phyloP scores from a whole-genome alignment of 108 stramenopile genomes.

The Conticribra guillardii region DNA sequence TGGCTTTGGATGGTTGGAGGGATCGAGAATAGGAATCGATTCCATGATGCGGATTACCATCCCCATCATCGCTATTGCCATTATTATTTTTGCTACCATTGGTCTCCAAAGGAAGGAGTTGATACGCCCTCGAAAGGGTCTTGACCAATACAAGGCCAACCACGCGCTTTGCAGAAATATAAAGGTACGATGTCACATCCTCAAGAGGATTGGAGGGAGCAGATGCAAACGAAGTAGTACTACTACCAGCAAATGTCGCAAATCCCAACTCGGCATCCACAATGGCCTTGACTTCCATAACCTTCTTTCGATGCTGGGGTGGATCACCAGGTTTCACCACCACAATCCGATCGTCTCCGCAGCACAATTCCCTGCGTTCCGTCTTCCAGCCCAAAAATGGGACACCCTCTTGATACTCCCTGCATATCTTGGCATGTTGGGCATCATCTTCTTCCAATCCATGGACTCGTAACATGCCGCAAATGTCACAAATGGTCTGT shows the following conservation, averaged over 20 bases:
- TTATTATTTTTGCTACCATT: neutral
- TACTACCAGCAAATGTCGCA: conserved; percentile 14
- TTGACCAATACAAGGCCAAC: conserved; percentile 63
- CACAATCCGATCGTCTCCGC: conserved; percentile 33
- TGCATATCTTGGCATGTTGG: conserved; percentile 62
- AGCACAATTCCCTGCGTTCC: conserved; percentile 19
- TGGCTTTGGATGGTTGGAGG: conserved; percentile 48
- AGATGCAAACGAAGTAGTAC: neutral
- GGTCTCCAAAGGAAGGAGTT: conserved; percentile 21
- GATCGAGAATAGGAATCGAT: conserved; percentile 33
- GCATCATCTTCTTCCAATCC: conserved; percentile 67
- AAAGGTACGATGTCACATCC: conserved; percentile 57
- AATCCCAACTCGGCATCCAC: conserved; percentile 72
- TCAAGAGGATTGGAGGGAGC: conserved; percentile 1
- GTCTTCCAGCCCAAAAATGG: conserved; percentile 51
- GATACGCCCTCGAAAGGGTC: conserved; percentile 59
- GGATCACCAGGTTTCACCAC: conserved; percentile 57
- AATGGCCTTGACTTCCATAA: conserved; percentile 51
- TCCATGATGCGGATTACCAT: neutral
- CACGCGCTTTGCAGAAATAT: conserved; percentile 64
- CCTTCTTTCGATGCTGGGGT: conserved; percentile 47
- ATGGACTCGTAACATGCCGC: conserved; percentile 78
- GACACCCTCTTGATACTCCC: conserved; percentile 62
- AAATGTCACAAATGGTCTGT: conserved; percentile 63
- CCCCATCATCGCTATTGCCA: neutral